phyloP scores from a whole-genome alignment of 805 yeast genomes.

The Jamesozyma rosinii region DNA sequence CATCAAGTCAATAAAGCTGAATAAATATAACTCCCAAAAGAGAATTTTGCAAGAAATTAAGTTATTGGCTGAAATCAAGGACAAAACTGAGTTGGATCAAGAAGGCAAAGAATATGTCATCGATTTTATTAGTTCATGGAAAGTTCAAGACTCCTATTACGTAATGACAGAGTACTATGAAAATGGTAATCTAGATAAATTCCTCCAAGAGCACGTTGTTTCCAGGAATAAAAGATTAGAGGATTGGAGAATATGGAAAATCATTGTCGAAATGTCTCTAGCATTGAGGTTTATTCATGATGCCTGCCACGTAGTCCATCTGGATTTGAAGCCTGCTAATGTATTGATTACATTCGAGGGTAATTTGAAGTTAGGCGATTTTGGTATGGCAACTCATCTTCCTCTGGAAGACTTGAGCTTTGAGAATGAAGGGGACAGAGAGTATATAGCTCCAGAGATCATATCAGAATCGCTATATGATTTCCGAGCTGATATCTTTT shows the following conservation, averaged over 20 bases:
- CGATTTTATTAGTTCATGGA: constrained; percentile 80
- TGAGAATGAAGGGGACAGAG: constrained; percentile 95
- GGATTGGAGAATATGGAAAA: constrained; percentile 98
- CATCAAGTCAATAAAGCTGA: constrained; percentile 71
- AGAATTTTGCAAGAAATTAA: constrained; percentile 28
- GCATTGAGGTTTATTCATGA: constrained; percentile 78
- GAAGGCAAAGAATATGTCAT: constrained; percentile 70
- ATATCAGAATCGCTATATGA: constrained; percentile 74
- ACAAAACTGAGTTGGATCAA: constrained; percentile 37
- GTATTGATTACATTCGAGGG: constrained; percentile 93
- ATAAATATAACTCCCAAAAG: constrained; percentile 20
- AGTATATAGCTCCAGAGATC: constrained; percentile 95
- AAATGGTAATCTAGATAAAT: constrained; percentile 80
- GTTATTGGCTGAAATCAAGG: constrained; percentile 20
- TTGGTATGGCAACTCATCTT: constrained; percentile 81
- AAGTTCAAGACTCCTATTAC: constrained; percentile 60
- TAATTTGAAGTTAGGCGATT: constrained; percentile 86
- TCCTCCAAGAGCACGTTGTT: constrained; percentile 67
- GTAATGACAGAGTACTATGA: constrained; percentile 94
- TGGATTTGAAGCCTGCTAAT: constrained; percentile 93
- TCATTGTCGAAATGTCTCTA: constrained; percentile 68
- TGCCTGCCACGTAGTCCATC: constrained; percentile 63
- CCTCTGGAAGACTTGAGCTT: constrained; percentile 57
- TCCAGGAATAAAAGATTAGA: constrained; percentile 54
- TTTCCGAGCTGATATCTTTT: constrained; percentile 87